Conservation (phyloP, 805 yeast genomes). For the Candida insectorum region DNA sequence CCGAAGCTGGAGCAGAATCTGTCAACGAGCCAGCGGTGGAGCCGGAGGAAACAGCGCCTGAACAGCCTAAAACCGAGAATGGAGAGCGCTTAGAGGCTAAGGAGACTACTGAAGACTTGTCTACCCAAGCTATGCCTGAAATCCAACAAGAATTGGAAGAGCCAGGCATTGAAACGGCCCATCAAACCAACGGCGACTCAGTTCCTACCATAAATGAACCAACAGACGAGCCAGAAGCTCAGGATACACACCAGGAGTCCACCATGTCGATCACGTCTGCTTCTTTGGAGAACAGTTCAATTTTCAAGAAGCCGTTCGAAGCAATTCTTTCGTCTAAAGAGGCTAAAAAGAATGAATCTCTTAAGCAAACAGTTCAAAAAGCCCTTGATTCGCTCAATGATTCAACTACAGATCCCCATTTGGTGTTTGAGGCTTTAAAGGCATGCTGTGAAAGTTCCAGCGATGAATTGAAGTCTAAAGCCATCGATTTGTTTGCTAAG, state of each 20-base stretch:
- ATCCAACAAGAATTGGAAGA: no score
- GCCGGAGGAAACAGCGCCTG: background rate
- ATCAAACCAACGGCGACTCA: no score
- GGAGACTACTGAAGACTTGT: no score
- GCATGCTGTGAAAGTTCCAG: slow-evolving; percentile 68
- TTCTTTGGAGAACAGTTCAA: no score
- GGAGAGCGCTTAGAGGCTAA: no score
- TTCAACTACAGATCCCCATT: slow-evolving; percentile 38
- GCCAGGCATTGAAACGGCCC: no score
- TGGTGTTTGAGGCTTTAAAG: slow-evolving; percentile 78
- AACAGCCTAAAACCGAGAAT: no score
- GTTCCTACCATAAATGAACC: no score
- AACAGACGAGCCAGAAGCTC: no score
- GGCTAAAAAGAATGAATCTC: slow-evolving; percentile 47
- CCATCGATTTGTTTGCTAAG: slow-evolving; percentile 85
- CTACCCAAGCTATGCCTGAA: no score
- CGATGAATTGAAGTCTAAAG: slow-evolving; percentile 62
- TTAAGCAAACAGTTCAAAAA: slow-evolving; percentile 34
- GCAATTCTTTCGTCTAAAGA: slow-evolving; percentile 58
- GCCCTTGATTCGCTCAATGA: slow-evolving; percentile 42
- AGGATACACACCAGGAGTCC: no score
- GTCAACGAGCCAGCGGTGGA: background rate
- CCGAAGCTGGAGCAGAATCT: background rate
- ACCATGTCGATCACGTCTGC: no score
- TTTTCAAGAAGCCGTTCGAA: slow-evolving; percentile 56